Conservation (phyloP, 805 yeast genomes). For the Metschnikowia gruessii region DNA sequence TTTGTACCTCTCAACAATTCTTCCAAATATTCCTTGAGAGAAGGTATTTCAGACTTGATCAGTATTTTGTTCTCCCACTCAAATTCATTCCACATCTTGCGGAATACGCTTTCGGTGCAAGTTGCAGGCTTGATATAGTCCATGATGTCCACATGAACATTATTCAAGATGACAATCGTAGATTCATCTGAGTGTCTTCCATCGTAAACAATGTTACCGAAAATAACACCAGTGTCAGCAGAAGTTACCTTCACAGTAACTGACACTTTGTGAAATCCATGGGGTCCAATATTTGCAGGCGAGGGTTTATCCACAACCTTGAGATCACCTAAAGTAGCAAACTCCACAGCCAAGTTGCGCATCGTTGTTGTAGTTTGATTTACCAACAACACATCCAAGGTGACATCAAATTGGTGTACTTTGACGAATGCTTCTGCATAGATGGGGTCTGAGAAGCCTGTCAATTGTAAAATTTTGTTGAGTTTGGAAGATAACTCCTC, state of each 20-base stretch:
- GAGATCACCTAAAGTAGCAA: conserved; percentile 93
- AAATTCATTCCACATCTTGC: conserved; percentile 98
- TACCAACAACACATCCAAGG: conserved; percentile 87
- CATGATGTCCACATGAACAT: conserved; percentile 94
- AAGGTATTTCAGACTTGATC: conserved; percentile 63
- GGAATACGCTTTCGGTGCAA: conserved; percentile 84
- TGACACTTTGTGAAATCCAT: conserved; percentile 88
- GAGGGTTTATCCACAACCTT: conserved; percentile 91
- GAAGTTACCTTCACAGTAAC: conserved; percentile 91
- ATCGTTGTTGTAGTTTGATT: conserved; percentile 91
- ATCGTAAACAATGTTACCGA: conserved; percentile 95
- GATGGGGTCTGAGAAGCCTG: conserved; percentile 98
- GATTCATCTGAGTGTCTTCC: conserved; percentile 91
- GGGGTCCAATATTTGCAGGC: conserved; percentile 92
- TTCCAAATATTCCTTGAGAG: conserved; percentile 75
- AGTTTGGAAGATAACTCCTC: conserved; percentile 73
- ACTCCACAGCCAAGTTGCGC: conserved; percentile 88
- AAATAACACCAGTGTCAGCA: conserved; percentile 97
- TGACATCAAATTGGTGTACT: conserved; percentile 96
- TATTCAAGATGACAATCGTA: conserved; percentile 87
- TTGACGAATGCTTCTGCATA: conserved; percentile 96
- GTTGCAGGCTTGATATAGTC: conserved; percentile 96
- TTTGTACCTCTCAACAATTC: conserved; percentile 79
- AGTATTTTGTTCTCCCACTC: conserved; percentile 99
- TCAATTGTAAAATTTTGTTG: conserved; percentile 84